phyloP scores from a whole-genome alignment of 2,329 filamentous ascomycete genomes.

The Tolypocladium nubicola region DNA sequence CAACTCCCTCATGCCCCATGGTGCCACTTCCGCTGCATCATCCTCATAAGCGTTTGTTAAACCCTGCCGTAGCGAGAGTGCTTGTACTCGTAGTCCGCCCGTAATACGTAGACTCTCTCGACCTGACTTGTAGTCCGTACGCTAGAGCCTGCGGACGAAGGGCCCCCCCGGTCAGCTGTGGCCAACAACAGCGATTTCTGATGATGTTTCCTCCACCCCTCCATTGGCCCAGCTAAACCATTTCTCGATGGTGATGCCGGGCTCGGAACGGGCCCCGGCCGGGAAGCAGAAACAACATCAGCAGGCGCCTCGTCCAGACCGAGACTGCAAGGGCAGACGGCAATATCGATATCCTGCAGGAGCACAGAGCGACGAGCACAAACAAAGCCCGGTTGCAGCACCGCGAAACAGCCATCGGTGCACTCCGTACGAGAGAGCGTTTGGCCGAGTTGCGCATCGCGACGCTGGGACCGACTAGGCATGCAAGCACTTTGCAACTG shows the following conservation, averaged over 20 bases:
- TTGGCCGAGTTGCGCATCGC: not conserved
- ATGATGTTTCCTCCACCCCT: not conserved
- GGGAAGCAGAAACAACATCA: not conserved
- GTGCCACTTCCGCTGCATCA: not conserved
- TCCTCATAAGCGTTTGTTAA: not conserved
- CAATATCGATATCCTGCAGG: not conserved
- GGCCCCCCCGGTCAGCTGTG: not conserved
- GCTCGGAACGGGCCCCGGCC: not conserved
- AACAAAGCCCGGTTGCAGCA: not conserved
- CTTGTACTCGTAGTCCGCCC: not conserved
- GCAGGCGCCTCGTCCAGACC: not conserved
- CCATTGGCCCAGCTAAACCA: not conserved
- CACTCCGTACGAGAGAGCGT: not conserved
- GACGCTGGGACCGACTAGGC: not conserved
- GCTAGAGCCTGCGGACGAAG: not conserved
- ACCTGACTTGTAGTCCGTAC: not conserved
- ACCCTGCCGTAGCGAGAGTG: not conserved
- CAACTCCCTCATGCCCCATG: not conserved
- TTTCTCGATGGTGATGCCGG: not conserved
- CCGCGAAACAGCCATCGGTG: not conserved
- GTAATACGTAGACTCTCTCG: not conserved
- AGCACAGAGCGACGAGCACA: not conserved
- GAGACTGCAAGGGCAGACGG: not conserved
- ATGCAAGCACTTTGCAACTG: not conserved
- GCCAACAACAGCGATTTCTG: not conserved